Evolutionary conservation across 352 stramenopile genomes (phyloP).

Genomic region (Thraustotheca clavata): DNA sequence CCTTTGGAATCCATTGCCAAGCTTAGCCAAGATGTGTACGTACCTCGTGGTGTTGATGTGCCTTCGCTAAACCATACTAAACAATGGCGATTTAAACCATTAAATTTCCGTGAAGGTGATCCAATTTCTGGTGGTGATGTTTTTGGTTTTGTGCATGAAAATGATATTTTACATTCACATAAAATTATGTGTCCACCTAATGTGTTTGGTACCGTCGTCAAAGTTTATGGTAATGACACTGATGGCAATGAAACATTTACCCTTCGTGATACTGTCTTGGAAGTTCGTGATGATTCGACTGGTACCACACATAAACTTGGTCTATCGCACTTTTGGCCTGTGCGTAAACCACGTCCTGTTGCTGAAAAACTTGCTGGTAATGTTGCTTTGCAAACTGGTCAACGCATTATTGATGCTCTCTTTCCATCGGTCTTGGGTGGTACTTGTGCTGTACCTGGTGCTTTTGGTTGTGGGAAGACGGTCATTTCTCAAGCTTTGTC

Average conservation of each 20-base stretch:
- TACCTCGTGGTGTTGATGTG: slow-evolving; percentile 96
- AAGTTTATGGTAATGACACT: slow-evolving; percentile 94
- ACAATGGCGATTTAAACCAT: slow-evolving; percentile 93
- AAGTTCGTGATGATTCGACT: slow-evolving; percentile 96
- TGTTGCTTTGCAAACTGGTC: slow-evolving; percentile 94
- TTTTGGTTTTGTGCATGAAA: slow-evolving; percentile 98
- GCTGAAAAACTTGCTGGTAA: slow-evolving; percentile 98
- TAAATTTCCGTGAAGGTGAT: slow-evolving; percentile 90
- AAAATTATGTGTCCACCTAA: slow-evolving; percentile 99
- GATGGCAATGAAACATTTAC: slow-evolving; percentile 96
- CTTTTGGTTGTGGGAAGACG: slow-evolving; percentile 99
- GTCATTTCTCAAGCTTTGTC: slow-evolving; percentile 99
- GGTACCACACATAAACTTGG: slow-evolving; percentile 93
- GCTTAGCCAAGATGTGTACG: slow-evolving; percentile 94
- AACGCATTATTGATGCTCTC: slow-evolving; percentile 98
- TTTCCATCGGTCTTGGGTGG: slow-evolving; percentile 98
- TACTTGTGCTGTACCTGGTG: slow-evolving; percentile 97
- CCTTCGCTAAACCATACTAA: slow-evolving; percentile 90
- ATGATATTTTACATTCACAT: slow-evolving; percentile 97
- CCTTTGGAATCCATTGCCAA: slow-evolving; percentile 96
- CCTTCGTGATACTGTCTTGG: slow-evolving; percentile 96
- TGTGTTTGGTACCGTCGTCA: slow-evolving; percentile 97
- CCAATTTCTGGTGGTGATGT: slow-evolving; percentile 96
- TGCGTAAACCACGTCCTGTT: slow-evolving; percentile 96
- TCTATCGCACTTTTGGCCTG: slow-evolving; percentile 96